A percentile compares a stretch with the other conserved stretches of the same genome.
Conservation (phyloP, 495 filamentous ascomycete genomes). For the Rostrohypoxylon terebratum region DNA sequence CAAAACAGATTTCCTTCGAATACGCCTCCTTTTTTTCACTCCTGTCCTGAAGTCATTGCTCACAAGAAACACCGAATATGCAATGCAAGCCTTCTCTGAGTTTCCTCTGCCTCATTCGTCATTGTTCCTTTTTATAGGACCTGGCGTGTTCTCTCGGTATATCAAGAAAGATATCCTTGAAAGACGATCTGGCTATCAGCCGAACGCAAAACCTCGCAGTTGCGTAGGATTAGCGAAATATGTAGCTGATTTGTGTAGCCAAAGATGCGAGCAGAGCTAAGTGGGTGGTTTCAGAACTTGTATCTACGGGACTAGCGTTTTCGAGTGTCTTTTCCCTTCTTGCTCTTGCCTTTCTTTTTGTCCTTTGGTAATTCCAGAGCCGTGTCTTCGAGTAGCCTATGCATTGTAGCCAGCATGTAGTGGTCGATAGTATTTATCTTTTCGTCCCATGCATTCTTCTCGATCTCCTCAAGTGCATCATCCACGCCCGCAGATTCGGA, state of each 20-base stretch:
- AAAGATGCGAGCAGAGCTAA: neutral
- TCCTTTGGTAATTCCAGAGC: slow-evolving; percentile 82
- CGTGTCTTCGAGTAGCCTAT: slow-evolving; percentile 80
- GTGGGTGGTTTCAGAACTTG: neutral
- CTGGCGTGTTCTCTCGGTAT: slow-evolving; percentile 12
- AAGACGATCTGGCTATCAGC: neutral
- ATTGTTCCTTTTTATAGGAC: neutral
- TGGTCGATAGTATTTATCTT: slow-evolving; percentile 77
- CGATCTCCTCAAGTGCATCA: slow-evolving; percentile 58
- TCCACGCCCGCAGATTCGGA: slow-evolving; percentile 53
- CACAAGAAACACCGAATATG: slow-evolving; percentile 39
- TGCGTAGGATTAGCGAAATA: neutral
- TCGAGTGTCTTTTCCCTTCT: slow-evolving; percentile 76
- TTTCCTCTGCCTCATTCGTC: slow-evolving; percentile 1
- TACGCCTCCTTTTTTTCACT: slow-evolving; percentile 20
- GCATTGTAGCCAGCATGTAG: slow-evolving; percentile 84
- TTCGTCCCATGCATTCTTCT: slow-evolving; percentile 67
- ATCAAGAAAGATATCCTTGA: neutral
- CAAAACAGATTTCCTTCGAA: slow-evolving; percentile 5
- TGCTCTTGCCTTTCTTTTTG: slow-evolving; percentile 79
- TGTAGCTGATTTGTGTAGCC: slow-evolving; percentile 8
- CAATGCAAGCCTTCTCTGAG: slow-evolving; percentile 31
- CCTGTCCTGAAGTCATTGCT: neutral
- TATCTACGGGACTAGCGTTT: slow-evolving; percentile 46
- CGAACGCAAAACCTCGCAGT: slow-evolving; percentile 7